A percentile compares a stretch with the other conserved stretches of the same genome.
These are phyloP conservation scores for Pseudophaeomoniella oleicola DNA, from an alignment of 2,329 filamentous ascomycete genomes.

Conservation along the genomic window DNA sequence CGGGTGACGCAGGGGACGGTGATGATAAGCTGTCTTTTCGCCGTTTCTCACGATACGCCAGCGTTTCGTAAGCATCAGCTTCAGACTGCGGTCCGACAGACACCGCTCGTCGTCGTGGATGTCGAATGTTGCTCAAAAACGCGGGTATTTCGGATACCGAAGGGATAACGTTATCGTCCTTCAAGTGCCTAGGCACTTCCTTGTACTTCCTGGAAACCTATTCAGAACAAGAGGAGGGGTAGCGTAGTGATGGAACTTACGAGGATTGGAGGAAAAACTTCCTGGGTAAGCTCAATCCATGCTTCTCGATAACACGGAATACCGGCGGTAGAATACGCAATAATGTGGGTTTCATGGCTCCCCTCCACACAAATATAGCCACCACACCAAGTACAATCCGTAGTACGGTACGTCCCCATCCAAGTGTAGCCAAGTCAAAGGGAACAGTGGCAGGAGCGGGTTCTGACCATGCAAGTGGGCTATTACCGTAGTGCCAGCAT, in stretches of 20 bases:
- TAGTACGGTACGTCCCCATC: slow-evolving; percentile 45
- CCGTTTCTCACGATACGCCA: slow-evolving; percentile 72
- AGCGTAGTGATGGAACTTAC: slow-evolving; percentile 20
- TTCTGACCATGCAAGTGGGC: slow-evolving; percentile 32
- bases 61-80: slow-evolving; percentile 87
- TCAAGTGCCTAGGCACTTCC: slow-evolving; percentile 57
- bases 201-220: slow-evolving; percentile 56
- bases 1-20: slow-evolving; percentile 9
- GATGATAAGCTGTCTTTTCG: slow-evolving; percentile 40
- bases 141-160: slow-evolving; percentile 74
- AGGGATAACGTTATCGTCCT: slow-evolving; percentile 79
- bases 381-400: slow-evolving; percentile 69
- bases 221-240: slow-evolving; percentile 5
- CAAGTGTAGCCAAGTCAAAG: slow-evolving; percentile 52
- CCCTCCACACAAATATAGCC: slow-evolving; percentile 79
- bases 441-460: slow-evolving; percentile 46
- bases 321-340: slow-evolving; percentile 67
- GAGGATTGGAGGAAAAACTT: slow-evolving; percentile 85
- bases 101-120: slow-evolving; percentile 64
- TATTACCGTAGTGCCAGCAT: slow-evolving; percentile 64
- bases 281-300: slow-evolving; percentile 66
- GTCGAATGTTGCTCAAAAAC: slow-evolving; percentile 67
- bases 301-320: slow-evolving; percentile 70
- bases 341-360: slow-evolving; percentile 71
- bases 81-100: slow-evolving; percentile 91